Evolutionary conservation across 23 red algal genomes (phyloP), one percentile per base, ranked within the genome.

Genomic region (Gracilaria domingensis): DNA sequence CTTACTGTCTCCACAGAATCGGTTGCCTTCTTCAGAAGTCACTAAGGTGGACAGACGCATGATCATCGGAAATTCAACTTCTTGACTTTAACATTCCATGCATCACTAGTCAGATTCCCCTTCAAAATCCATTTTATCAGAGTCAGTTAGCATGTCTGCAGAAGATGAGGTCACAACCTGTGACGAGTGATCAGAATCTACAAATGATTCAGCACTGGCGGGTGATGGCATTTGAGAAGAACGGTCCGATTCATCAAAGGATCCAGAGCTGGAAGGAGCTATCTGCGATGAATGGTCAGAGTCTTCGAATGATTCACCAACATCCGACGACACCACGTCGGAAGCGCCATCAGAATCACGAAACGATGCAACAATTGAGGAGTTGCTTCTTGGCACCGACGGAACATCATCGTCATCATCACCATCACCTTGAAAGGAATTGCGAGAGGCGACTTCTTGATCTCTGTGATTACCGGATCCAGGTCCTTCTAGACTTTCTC

Each of bases 91-190:
- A 14, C 8, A 18, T 55, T 55, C 51, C 18, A 14, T 55, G 1
- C 1, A 16, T 16, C 18, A 55, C 18, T 20, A 55, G 11, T 55
- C 51, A 18, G 51, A 55, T 55, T 55, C 51, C 17, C 1, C 45
- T 48, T 12, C 51, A 55, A 55, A 55, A 1, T 55, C 51, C 18
- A 55, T 55, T 55, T 55, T 16, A 64, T 64, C 59, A 30, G 59
- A 64, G 59, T 64, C 59, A 18, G 59, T 64, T 64, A 18, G 24
- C 28, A 64, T 64, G 18, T 32, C 59, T 64, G 59, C 59, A 26
- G 59, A 64, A 13, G 59, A 64, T 30, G 59, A 64, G 0, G 59
- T 64, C 59, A 64, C 28, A 64, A 64, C 59, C 18, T 64, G 59
- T 64, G 59, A 64, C 59, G 59, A 64, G 59, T 32, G 18, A 30